Evolutionary conservation across 805 yeast genomes (phyloP).

Genomic region (Kodamaea nitidulidarum): DNA sequence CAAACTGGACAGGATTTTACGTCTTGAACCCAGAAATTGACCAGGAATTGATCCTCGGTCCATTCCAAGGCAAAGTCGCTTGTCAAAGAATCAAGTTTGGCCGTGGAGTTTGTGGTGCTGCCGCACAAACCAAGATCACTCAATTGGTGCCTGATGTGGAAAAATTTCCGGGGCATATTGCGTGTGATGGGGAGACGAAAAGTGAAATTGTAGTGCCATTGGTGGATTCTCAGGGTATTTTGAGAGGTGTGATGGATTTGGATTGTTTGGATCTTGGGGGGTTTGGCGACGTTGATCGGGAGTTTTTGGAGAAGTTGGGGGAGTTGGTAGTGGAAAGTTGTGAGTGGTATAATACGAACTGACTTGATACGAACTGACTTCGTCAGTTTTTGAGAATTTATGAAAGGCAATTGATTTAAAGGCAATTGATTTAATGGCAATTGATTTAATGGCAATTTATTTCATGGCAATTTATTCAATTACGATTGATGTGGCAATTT

Average conservation of each 20-base stretch:
- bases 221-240: constrained; percentile 29
- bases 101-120: constrained; percentile 88
- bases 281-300: constrained; percentile 60
- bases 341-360: constrained; percentile 3
- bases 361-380: no score
- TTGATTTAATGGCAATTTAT: no score
- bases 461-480: no score
- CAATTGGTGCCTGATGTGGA: constrained; percentile 79
- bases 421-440: no score
- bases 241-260: constrained; percentile 79
- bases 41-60: constrained; percentile 68
- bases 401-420: no score
- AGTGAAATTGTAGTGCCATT: constrained; percentile 90
- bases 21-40: constrained; percentile 40
- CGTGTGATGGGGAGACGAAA: constrained; percentile 92
- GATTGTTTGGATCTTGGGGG: constrained; percentile 69
- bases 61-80: constrained; percentile 96
- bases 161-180: constrained; percentile 86
- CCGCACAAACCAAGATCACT: constrained; percentile 55
- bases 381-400: no score
- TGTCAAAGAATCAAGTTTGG: constrained; percentile 81
- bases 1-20: constrained; percentile 96
- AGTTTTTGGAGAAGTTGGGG: constrained; percentile 59
- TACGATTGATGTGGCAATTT: no score
- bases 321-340: constrained; percentile 34